Evolutionary conservation across 2,329 filamentous ascomycete species (phyloP).

Genomic region (Talaromyces sp.): DNA sequence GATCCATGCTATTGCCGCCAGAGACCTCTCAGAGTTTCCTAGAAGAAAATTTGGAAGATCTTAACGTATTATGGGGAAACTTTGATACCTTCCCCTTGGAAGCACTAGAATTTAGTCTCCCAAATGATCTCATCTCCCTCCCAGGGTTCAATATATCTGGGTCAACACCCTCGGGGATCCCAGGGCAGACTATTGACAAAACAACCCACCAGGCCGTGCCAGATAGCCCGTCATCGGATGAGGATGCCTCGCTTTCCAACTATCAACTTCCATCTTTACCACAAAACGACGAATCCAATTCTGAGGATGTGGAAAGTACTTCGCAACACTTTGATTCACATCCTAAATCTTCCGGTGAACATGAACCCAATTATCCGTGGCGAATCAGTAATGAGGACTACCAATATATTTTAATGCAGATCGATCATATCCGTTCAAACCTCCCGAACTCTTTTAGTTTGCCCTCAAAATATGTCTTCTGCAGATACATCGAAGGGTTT

Average conservation of each 20-base stretch:
- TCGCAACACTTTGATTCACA: not conserved
- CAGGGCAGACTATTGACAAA: not conserved
- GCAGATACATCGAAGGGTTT: slow-evolving; percentile 8
- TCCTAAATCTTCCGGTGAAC: slow-evolving; percentile 1
- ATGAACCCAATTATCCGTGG: slow-evolving; percentile 6
- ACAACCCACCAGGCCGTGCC: slow-evolving; percentile 1
- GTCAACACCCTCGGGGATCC: not conserved
- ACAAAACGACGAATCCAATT: slow-evolving; percentile 7
- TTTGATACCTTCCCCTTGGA: slow-evolving; percentile 5
- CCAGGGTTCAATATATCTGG: slow-evolving; percentile 5
- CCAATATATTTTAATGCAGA: not conserved
- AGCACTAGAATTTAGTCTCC: slow-evolving; percentile 6
- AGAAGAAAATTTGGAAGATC: slow-evolving; percentile 7
- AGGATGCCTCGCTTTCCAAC: slow-evolving; percentile 8
- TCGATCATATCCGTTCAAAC: slow-evolving; percentile 1
- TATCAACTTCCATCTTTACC: slow-evolving; percentile 8
- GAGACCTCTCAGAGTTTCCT: slow-evolving; percentile 1
- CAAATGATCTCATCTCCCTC: slow-evolving; percentile 8
- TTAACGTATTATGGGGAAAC: slow-evolving; percentile 5
- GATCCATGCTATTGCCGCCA: not conserved
- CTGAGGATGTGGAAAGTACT: slow-evolving; percentile 2
- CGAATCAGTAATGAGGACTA: slow-evolving; percentile 8
- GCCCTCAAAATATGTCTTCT: slow-evolving; percentile 7
- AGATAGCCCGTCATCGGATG: slow-evolving; percentile 6
- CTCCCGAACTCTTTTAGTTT: slow-evolving; percentile 4